phyloP scores from a whole-genome alignment of 1,284 basidiomycete genomes.

The Erythrobasidium hasegawianum region DNA sequence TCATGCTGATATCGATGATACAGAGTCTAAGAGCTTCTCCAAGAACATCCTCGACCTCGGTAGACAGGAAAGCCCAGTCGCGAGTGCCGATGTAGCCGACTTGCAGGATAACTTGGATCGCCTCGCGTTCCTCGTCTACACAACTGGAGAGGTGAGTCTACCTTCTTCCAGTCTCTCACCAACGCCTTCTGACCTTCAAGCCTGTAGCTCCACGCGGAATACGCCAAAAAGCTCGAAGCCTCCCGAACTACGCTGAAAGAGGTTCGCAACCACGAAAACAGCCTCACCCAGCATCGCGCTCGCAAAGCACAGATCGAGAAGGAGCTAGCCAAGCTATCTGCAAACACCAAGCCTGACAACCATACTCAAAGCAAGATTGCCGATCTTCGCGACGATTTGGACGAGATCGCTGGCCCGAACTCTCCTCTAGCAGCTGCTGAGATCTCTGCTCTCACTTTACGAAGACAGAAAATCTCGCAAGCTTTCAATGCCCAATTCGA shows the following conservation, averaged over 20 bases:
- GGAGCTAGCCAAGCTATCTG: conserved; percentile 24
- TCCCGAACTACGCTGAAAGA: conserved; percentile 38
- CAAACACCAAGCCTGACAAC: conserved; percentile 34
- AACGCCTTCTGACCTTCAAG: too few relatives aligned
- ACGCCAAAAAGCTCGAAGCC: conserved; percentile 36
- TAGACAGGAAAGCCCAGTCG: conserved; percentile 37
- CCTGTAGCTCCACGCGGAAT: conserved; percentile 27
- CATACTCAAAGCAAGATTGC: conserved; percentile 29
- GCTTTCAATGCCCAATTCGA: conserved; percentile 41
- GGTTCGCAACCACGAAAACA: conserved; percentile 44
- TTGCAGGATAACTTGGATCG: conserved; percentile 41
- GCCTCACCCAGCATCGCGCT: conserved; percentile 36
- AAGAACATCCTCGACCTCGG: conserved; percentile 40
- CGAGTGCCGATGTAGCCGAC: conserved; percentile 38
- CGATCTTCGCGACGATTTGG: conserved; percentile 29
- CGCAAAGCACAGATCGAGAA: conserved; percentile 25
- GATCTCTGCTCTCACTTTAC: conserved; percentile 36
- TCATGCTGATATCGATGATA: too few relatives aligned
- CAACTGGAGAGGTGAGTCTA: conserved; percentile 41
- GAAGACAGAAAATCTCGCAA: conserved; percentile 43
- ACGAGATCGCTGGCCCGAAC: conserved; percentile 34
- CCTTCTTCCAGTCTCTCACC: too few relatives aligned
- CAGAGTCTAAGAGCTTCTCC: conserved; percentile 34
- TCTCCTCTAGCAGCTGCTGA: conserved; percentile 36
- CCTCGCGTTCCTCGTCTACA: conserved; percentile 41